phyloP scores from a whole-genome alignment of 139 green algal species.

The Spirogloea muscicola region DNA sequence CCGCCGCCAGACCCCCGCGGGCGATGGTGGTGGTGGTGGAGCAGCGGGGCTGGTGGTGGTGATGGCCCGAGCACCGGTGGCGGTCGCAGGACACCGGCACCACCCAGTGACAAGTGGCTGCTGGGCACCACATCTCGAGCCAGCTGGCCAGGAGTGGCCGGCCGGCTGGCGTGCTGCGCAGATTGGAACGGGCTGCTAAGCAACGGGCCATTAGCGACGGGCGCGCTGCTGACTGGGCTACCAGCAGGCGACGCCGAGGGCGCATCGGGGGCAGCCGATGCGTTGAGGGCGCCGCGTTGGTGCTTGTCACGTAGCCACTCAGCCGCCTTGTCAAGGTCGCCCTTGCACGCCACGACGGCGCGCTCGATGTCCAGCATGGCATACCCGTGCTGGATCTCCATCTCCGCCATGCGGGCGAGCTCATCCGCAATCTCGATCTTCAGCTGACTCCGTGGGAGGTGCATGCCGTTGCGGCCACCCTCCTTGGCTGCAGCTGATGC shows the following conservation, averaged over 20 bases:
- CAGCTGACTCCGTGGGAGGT: not conserved
- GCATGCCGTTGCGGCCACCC: not conserved
- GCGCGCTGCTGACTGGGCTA: not conserved
- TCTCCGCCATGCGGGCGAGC: slow-evolving; percentile 28
- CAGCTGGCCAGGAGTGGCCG: not conserved
- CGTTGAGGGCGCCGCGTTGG: slow-evolving; percentile 3
- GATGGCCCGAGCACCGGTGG: no score
- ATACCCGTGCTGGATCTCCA: slow-evolving; percentile 36
- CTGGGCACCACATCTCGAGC: no score
- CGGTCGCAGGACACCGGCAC: no score
- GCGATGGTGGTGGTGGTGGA: no score
- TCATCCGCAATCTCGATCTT: slow-evolving; percentile 46
- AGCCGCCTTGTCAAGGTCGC: slow-evolving; percentile 38
- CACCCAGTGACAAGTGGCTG: no score
- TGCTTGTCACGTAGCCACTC: slow-evolving; percentile 10
- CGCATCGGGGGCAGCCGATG: not conserved
- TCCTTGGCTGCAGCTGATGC: not conserved
- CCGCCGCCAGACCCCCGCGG: no score
- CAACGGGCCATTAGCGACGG: not conserved
- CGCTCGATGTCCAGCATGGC: slow-evolving; percentile 22
- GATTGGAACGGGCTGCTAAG: not conserved
- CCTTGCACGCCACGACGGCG: slow-evolving; percentile 26
- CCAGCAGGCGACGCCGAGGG: not conserved
- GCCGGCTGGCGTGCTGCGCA: no score
- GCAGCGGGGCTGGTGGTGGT: no score